Evolutionary conservation across 1,139 yeast species (phyloP).

Genomic region (Taphrina populina): DNA sequence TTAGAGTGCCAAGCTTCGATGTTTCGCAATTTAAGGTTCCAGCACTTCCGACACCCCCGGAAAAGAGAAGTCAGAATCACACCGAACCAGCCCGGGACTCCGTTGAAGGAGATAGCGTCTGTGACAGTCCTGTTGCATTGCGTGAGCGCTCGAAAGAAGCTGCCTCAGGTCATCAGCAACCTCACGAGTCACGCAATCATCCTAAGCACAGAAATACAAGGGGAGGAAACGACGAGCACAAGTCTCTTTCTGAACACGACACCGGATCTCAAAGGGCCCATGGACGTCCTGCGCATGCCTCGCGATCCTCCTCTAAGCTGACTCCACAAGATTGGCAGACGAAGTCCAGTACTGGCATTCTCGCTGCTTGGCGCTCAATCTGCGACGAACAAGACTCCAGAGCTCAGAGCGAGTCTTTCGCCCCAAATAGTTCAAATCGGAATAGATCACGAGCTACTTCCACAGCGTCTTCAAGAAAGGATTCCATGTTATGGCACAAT

Average conservation of each 20-base stretch:
- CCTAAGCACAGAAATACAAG: no score
- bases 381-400: slow-evolving; percentile 15
- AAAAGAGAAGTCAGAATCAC: not conserved
- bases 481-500: slow-evolving; percentile 17
- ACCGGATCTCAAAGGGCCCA: no score
- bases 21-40: slow-evolving; percentile 18
- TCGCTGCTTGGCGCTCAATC: slow-evolving; percentile 36
- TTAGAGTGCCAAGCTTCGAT: slow-evolving; percentile 20
- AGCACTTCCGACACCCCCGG: slow-evolving; percentile 19
- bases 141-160: no score
- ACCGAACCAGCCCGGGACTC: not conserved
- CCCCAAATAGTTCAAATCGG: not conserved
- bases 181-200: no score
- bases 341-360: slow-evolving; percentile 32
- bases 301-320: no score
- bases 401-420: not conserved
- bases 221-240: no score
- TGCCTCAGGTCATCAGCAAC: not conserved
- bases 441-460: not conserved
- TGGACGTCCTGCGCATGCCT: no score
- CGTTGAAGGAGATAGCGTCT: not conserved
- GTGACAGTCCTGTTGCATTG: not conserved
- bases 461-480: not conserved
- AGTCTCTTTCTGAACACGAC: no score
- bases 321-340: slow-evolving; percentile 33